Conservation (phyloP, 352 stramenopile genomes). For the Elongisporangium undulatum region DNA sequence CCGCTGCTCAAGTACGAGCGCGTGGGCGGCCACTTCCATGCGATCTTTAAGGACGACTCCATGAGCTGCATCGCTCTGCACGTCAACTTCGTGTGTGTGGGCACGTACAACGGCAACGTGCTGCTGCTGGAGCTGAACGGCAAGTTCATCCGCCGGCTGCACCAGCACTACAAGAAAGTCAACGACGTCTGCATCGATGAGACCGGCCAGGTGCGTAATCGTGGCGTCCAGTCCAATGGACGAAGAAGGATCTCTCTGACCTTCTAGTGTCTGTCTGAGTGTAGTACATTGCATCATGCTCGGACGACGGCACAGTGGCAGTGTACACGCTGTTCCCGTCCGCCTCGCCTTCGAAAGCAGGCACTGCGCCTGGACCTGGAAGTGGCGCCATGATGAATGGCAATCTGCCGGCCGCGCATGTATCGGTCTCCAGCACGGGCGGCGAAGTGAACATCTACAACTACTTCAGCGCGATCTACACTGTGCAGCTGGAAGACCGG, state of each 20-base stretch:
- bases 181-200: constrained; percentile 85
- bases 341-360: not conserved
- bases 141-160: constrained; percentile 69
- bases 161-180: constrained; percentile 88
- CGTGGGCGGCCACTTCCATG: constrained; percentile 79
- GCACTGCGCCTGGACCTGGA: constrained; percentile 14
- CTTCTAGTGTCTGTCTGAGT: not conserved
- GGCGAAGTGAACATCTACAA: constrained; percentile 89
- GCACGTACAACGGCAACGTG: constrained; percentile 79
- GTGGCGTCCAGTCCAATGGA: not conserved
- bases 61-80: constrained; percentile 78
- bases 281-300: constrained; percentile 84
- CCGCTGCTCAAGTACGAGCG: constrained; percentile 86
- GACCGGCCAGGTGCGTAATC: constrained; percentile 42
- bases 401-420: constrained; percentile 15
- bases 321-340: constrained; percentile 71
- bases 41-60: constrained; percentile 85
- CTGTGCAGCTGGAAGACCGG: constrained; percentile 67
- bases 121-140: constrained; percentile 75
- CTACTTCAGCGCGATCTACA: constrained; percentile 83
- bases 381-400: constrained; percentile 12
- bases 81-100: constrained; percentile 72
- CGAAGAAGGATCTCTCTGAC: too few relatives aligned
- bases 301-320: constrained; percentile 78
- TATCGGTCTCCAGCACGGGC: constrained; percentile 57